A percentile compares a stretch with the other conserved stretches of the same genome.
These are phyloP conservation scores for Hypomyces perniciosus DNA, from an alignment of 2,329 filamentous ascomycete species.

Conservation along the genomic window DNA sequence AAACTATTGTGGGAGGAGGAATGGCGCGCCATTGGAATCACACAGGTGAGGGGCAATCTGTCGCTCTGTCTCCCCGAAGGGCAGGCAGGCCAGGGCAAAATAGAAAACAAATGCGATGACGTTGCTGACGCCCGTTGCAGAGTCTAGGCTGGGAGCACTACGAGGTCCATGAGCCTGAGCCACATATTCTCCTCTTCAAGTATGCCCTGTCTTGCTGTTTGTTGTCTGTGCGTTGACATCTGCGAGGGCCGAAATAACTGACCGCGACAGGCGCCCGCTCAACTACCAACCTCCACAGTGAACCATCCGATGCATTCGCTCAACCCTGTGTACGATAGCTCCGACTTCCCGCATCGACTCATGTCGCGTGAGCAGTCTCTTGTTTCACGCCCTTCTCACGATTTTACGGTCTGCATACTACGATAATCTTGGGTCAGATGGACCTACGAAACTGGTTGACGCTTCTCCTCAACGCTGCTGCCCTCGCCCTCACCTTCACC, in stretches of 20 bases:
- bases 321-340: conserved; percentile 20
- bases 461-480: not conserved
- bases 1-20: conserved; percentile 98
- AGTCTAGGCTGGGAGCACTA: conserved; percentile 99
- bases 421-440: conserved; percentile 14
- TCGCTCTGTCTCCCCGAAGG: not conserved
- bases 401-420: conserved; percentile 19
- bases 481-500: not conserved
- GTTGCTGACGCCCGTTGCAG: conserved; percentile 40
- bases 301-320: conserved; percentile 9
- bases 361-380: conserved; percentile 14
- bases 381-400: conserved; percentile 18
- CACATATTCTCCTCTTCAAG: conserved; percentile 98
- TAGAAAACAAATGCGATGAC: not conserved
- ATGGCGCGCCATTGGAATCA: conserved; percentile 95
- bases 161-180: conserved; percentile 97
- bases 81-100: not conserved
- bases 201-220: conserved; percentile 40
- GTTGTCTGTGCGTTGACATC: not conserved
- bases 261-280: conserved; percentile 42
- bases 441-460: conserved; percentile 4
- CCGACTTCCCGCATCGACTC: conserved; percentile 12
- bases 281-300: conserved; percentile 72
- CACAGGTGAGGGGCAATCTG: conserved; percentile 59
- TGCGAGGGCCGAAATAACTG: not conserved